Percentiles rank a stretch among this genome's conserved stretches.
These are phyloP conservation scores for Boletus mariae DNA, from an alignment of 1,284 basidiomycete species.

Conservation along the genomic window DNA sequence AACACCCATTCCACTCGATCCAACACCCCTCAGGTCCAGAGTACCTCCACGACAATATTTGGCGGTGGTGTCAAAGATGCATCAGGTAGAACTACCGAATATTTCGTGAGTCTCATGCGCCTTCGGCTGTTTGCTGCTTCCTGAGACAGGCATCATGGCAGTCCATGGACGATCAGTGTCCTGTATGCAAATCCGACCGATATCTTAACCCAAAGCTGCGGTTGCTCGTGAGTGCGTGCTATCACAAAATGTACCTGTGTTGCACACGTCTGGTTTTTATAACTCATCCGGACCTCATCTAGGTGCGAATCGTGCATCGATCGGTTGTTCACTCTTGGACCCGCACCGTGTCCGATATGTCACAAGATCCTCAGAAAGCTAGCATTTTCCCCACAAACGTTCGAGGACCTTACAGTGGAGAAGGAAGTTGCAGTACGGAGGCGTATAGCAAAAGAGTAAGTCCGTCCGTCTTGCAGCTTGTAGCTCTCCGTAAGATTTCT, in stretches of 20 bases:
- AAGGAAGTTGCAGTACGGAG: slow-evolving; percentile 91
- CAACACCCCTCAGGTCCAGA: slow-evolving; percentile 65
- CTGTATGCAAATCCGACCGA: slow-evolving; percentile 94
- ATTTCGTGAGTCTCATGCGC: slow-evolving; percentile 51
- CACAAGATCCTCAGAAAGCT: slow-evolving; percentile 86
- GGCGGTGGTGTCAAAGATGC: slow-evolving; percentile 80
- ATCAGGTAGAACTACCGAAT: slow-evolving; percentile 74
- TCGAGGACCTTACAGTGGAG: slow-evolving; percentile 94
- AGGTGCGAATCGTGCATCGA: slow-evolving; percentile 99
- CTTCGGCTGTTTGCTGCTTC: slow-evolving; percentile 1
- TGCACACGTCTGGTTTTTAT: neutral
- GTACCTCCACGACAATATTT: slow-evolving; percentile 66
- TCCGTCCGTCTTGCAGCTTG: neutral
- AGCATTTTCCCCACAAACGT: slow-evolving; percentile 94
- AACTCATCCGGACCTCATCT: slow-evolving; percentile 11
- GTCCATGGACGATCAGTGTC: slow-evolving; percentile 94
- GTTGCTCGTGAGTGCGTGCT: slow-evolving; percentile 92
- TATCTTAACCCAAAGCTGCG: slow-evolving; percentile 94
- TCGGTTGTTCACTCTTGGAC: slow-evolving; percentile 91
- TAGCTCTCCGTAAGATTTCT: neutral
- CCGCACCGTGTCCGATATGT: slow-evolving; percentile 95
- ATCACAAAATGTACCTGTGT: slow-evolving; percentile 88
- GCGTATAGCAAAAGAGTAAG: slow-evolving; percentile 80
- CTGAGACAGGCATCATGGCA: slow-evolving; percentile 31
- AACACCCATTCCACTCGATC: slow-evolving; percentile 49